phyloP scores from a whole-genome alignment of 805 yeast genomes.

The Candida parachauliodes region DNA sequence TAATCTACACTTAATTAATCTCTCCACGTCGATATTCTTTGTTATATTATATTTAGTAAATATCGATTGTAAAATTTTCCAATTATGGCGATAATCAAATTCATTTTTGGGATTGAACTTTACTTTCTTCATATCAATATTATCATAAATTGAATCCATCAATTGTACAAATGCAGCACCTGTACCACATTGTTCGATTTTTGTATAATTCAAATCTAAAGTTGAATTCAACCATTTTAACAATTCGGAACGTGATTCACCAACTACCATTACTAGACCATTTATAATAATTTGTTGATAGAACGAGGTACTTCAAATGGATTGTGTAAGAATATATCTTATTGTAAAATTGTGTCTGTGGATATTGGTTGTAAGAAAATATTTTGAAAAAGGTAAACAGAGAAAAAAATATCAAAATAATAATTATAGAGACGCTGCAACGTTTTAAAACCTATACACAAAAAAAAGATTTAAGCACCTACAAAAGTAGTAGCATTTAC shows the following conservation, averaged over 20 bases:
- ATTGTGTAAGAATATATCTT: too few relatives aligned
- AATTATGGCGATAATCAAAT: constrained; percentile 75
- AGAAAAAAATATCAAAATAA: not conserved
- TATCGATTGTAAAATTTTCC: constrained; percentile 80
- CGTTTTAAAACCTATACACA: too few relatives aligned
- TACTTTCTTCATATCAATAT: constrained; percentile 77
- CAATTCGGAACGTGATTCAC: constrained; percentile 69
- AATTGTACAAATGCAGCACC: constrained; percentile 96
- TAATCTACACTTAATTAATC: constrained; percentile 77
- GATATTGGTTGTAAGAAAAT: constrained; percentile 3
- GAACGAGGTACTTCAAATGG: too few relatives aligned
- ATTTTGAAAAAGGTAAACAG: too few relatives aligned
- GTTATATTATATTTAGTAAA: constrained; percentile 69
- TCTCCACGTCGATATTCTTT: constrained; percentile 75
- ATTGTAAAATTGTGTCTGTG: too few relatives aligned
- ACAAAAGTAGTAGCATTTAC: not conserved
- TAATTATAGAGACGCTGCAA: not conserved
- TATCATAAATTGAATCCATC: constrained; percentile 73
- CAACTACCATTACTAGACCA: constrained; percentile 9
- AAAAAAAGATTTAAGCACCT: too few relatives aligned
- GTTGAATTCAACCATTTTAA: constrained; percentile 80
- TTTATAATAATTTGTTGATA: not conserved
- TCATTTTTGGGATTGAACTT: constrained; percentile 63
- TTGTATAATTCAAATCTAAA: constrained; percentile 59
- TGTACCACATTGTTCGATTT: constrained; percentile 90